Evolutionary conservation across 768 basidiomycete species (phyloP), one percentile per base, ranked within the genome.

Genomic region (Boletellus sp.): DNA sequence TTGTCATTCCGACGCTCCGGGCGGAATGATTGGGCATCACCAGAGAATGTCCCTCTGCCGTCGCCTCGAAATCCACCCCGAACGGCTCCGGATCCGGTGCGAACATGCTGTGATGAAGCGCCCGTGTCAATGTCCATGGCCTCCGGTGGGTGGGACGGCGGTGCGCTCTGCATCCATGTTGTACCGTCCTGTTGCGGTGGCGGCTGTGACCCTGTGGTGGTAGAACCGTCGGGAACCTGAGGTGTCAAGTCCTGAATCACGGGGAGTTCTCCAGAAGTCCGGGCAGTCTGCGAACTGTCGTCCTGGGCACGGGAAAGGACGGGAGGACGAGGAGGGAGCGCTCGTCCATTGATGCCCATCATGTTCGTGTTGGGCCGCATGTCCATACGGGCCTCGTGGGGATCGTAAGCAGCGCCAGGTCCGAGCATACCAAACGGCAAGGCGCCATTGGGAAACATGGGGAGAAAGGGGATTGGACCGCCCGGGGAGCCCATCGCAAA

Each of bases 211-310:
- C 49, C 51, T 60, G 67, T 23, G 54, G 59, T 12, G 53, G 62
- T 4, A 55, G 57, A 66, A 12, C 68, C 69, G 10, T 69, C 69
- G 20, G 75, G 69, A 32, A 65, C 52, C 42, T 70, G 71, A 0
- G 88, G 88, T 1, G 89, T 91, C 35, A 91, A 72, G 61, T 91
- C 89, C 64, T 91, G 89, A 26, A 91, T 86, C 41, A 90, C 88
- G 9, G 87, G 87, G 5, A 89, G 77, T 66, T 90, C 89, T 48
- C 87, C 88, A 13, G 84, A 80, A 45, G 70, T 56, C 51, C 72
- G 72, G 20, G 68, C 52, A 31, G 72, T 61, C 45, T 73, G 70
- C 42, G 61, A 73, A 42, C 71, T 76, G 50, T 78, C 79, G 54
- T 83, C 81, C 51, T 77, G 77, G 41, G 72, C 62, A 58, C 84